phyloP scores from a whole-genome alignment of 2,329 filamentous ascomycete genomes.

The Pseudopyrenochaeta lycopersici region DNA sequence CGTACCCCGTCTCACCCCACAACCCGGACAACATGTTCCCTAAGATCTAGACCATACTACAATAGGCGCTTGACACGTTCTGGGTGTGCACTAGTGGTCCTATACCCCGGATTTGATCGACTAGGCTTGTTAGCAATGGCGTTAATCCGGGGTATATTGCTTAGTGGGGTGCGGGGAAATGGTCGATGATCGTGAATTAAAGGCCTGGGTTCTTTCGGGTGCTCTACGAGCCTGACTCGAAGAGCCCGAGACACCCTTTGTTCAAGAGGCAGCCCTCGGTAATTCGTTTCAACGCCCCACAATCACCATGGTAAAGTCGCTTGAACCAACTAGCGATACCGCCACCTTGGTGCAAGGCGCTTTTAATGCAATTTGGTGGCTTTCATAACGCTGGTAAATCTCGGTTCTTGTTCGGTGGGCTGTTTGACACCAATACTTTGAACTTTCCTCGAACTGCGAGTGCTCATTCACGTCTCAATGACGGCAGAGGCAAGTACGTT shows the following conservation, averaged over 20 bases:
- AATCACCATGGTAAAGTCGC: conserved; percentile 2
- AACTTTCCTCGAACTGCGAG: no score
- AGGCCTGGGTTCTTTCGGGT: conserved; percentile 11
- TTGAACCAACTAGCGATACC: conserved; percentile 6
- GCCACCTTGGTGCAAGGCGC: conserved; percentile 13
- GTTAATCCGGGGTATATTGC: conserved; percentile 30
- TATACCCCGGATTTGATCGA: conserved; percentile 7
- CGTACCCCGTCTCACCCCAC: conserved; percentile 6
- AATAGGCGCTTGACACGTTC: conserved; percentile 2
- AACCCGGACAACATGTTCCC: conserved; percentile 9
- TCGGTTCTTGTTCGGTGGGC: no score
- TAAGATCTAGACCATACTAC: conserved; percentile 10
- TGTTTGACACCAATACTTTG: no score
- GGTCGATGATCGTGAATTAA: conserved; percentile 3
- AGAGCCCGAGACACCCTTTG: conserved; percentile 4
- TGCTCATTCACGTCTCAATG: background rate
- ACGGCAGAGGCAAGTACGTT: no score
- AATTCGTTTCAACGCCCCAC: conserved; percentile 23
- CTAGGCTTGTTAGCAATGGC: conserved; percentile 14
- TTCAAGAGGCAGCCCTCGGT: conserved; percentile 19
- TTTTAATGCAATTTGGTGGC: conserved; percentile 3
- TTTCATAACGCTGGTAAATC: background rate
- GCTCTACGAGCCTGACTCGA: conserved; percentile 28
- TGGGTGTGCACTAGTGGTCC: background rate
- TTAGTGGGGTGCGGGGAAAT: conserved; percentile 38